A percentile compares a stretch with the other conserved stretches of the same genome.
phyloP scores from a whole-genome alignment of 495 filamentous ascomycete species.

The Penicillium odoratum region DNA sequence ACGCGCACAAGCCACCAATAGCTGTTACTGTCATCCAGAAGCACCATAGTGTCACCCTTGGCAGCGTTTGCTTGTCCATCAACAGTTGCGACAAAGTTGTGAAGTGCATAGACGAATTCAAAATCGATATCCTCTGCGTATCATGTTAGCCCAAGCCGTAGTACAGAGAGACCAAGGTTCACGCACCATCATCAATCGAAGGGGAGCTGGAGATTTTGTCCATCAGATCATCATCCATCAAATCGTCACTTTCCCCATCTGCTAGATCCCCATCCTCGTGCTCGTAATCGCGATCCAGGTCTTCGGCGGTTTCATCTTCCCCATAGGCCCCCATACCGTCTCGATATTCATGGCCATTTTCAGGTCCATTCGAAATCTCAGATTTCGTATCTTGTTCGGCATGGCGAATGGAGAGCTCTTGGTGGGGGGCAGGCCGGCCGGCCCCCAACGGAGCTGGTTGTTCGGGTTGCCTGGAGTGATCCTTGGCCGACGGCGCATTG shows the following conservation, averaged over 20 bases:
- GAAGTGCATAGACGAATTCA: constrained; percentile 97
- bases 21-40: constrained; percentile 98
- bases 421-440: constrained; percentile 74
- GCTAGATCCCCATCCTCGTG: constrained; percentile 65
- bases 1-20: constrained; percentile 99
- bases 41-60: constrained; percentile 99
- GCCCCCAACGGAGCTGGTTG: constrained; percentile 50
- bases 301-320: constrained; percentile 37
- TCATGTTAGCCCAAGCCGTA: constrained; percentile 32
- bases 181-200: constrained; percentile 96
- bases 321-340: constrained; percentile 48
- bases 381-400: constrained; percentile 72
- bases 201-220: constrained; percentile 98
- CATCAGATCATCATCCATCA: constrained; percentile 86
- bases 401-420: constrained; percentile 77
- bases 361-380: constrained; percentile 57
- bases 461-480: constrained; percentile 60
- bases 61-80: constrained; percentile 98
- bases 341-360: constrained; percentile 46
- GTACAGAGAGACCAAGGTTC: constrained; percentile 7
- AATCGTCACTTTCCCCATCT: constrained; percentile 73
- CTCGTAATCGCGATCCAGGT: constrained; percentile 43
- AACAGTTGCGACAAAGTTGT: constrained; percentile 96
- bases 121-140: constrained; percentile 97
- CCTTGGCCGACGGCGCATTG: constrained; percentile 77